Conservation (phyloP, 305 asterid genomes). For the Galium porrigens region DNA sequence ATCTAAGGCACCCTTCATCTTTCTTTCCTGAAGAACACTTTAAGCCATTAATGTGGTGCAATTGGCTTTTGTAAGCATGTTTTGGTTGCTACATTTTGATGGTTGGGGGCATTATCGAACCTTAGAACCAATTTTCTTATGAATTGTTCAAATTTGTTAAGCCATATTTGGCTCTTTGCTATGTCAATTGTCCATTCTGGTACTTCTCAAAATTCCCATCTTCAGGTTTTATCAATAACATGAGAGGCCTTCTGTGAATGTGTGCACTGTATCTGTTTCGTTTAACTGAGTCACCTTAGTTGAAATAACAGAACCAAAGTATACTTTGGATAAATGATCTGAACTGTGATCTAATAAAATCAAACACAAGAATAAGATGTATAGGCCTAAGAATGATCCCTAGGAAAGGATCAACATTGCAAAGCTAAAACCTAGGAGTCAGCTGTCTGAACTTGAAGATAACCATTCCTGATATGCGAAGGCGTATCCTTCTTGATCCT, state of each 20-base stretch:
- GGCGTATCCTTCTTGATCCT: neutral
- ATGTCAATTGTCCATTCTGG: neutral
- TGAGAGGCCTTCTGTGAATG: neutral
- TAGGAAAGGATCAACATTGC: neutral
- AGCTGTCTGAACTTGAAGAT: neutral
- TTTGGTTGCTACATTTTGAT: slow-evolving; percentile 8
- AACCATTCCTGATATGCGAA: neutral
- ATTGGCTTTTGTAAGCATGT: slow-evolving; percentile 10
- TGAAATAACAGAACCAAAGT: no score
- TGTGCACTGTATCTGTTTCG: neutral
- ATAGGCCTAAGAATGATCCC: neutral
- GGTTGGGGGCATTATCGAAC: slow-evolving; percentile 3
- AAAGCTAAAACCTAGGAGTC: neutral
- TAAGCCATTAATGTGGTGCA: neutral
- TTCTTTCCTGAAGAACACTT: slow-evolving; percentile 4
- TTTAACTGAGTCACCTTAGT: no score
- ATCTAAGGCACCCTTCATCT: neutral
- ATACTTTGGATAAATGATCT: no score
- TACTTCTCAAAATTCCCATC: neutral
- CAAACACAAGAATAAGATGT: neutral
- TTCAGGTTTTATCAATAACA: neutral
- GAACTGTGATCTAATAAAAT: no score
- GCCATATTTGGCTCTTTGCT: neutral
- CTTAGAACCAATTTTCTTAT: neutral
- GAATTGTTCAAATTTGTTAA: neutral